phyloP scores from a whole-genome alignment of 352 stramenopile species.

The Pythium sukuiense region DNA sequence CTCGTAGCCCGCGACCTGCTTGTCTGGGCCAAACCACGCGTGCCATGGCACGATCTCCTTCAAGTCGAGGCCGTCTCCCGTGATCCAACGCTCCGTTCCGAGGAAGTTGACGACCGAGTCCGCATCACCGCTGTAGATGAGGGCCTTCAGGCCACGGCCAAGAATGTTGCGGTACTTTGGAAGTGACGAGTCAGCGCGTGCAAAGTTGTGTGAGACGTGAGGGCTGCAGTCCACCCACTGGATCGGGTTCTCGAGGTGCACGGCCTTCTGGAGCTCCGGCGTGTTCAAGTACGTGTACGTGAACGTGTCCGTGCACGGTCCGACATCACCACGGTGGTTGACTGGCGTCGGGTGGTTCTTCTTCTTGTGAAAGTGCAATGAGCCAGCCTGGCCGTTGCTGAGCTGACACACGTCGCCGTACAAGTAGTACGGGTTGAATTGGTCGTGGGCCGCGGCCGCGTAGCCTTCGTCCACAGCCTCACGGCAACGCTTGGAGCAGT shows the following conservation, averaged over 20 bases:
- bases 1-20: conserved; percentile 84
- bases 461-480: conserved; percentile 44
- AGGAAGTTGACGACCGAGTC: conserved; percentile 80
- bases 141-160: conserved; percentile 38
- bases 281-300: conserved; percentile 53
- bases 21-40: conserved; percentile 55
- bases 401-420: conserved; percentile 69
- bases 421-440: conserved; percentile 74
- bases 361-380: conserved; percentile 38
- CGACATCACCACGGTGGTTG: conserved; percentile 51
- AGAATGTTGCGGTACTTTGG: conserved; percentile 66
- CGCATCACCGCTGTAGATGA: conserved; percentile 72
- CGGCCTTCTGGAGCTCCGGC: conserved; percentile 46
- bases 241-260: conserved; percentile 50
- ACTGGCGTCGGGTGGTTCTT: conserved; percentile 30
- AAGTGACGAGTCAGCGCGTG: conserved; percentile 48
- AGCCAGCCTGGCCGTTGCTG: conserved; percentile 45
- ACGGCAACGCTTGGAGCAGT: conserved; percentile 46
- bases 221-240: conserved; percentile 63
- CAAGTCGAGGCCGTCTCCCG: conserved; percentile 47
- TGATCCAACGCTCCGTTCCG: conserved; percentile 83
- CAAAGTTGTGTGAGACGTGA: conserved; percentile 47
- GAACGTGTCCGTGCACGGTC: conserved; percentile 56
- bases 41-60: conserved; percentile 42
- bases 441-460: conserved; percentile 34